Conservation (phyloP, 345 rosid species). For the Balakata baccata region DNA sequence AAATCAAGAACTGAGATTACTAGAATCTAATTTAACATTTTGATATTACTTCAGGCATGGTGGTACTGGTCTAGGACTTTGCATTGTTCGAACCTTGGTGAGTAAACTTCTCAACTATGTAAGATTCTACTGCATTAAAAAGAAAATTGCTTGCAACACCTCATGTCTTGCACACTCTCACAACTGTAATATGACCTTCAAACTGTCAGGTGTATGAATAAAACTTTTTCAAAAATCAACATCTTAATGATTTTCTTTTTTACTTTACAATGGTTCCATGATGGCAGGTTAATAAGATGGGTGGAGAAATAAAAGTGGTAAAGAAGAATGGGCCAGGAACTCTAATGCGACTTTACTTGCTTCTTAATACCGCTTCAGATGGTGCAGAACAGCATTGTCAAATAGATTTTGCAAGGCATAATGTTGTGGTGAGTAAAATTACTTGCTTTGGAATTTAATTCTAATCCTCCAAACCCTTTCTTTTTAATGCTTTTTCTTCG, state of each 20-base stretch:
- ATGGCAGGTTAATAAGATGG: constrained; percentile 86
- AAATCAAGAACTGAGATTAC: neutral
- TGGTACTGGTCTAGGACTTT: constrained; percentile 97
- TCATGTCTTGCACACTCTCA: neutral
- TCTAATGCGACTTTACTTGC: constrained; percentile 66
- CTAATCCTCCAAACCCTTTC: neutral
- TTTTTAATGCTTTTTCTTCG: neutral
- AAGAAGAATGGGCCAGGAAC: constrained; percentile 81
- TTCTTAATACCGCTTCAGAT: constrained; percentile 52
- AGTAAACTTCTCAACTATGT: constrained; percentile 23
- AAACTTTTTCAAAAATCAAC: neutral
- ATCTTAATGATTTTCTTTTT: neutral
- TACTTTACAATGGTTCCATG: constrained; percentile 2
- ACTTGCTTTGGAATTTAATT: neutral
- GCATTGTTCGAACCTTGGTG: constrained; percentile 92
- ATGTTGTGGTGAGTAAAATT: constrained; percentile 48
- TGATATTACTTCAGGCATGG: constrained; percentile 69
- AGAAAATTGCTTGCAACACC: neutral
- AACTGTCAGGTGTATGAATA: neutral
- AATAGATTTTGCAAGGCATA: constrained; percentile 52
- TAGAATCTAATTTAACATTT: constrained; percentile 10
- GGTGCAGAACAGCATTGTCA: constrained; percentile 42
- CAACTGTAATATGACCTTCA: neutral
- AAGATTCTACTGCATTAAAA: neutral
- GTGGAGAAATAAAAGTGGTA: constrained; percentile 90